phyloP scores from a whole-genome alignment of 257 asterid genomes.

The Scutellaria barbata region DNA sequence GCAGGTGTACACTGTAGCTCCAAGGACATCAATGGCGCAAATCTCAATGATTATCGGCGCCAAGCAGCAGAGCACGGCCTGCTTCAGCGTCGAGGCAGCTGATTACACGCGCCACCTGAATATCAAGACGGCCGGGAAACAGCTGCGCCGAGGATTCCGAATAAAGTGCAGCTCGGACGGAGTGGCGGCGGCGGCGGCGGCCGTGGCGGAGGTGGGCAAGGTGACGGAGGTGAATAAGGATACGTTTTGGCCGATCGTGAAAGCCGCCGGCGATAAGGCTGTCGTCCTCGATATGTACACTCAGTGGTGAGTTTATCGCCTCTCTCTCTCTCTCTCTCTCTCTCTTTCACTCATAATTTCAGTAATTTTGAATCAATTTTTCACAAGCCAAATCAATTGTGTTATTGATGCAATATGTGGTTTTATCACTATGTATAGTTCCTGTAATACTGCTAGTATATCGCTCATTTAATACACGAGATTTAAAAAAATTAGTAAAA shows the following conservation, averaged over 20 bases:
- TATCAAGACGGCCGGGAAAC: constrained; percentile 34
- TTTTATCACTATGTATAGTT: too few relatives aligned
- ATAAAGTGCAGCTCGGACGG: constrained; percentile 56
- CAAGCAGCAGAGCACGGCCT: constrained; percentile 48
- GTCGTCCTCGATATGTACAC: constrained; percentile 87
- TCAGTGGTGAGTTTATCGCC: constrained; percentile 55
- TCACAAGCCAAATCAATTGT: too few relatives aligned
- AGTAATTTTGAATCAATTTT: too few relatives aligned
- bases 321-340: too few relatives aligned
- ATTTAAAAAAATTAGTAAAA: too few relatives aligned
- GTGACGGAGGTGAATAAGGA: constrained; percentile 74
- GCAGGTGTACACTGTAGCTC: constrained; percentile 52
- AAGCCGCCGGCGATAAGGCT: constrained; percentile 66
- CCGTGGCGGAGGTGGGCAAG: constrained; percentile 52
- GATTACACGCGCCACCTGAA: constrained; percentile 42
- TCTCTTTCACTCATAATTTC: too few relatives aligned
- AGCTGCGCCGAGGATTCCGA: constrained; percentile 41
- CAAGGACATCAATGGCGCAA: constrained; percentile 50
- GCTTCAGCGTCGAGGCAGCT: constrained; percentile 41
- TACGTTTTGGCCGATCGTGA: constrained; percentile 79
- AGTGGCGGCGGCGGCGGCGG: constrained; percentile 33
- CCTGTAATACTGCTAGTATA: too few relatives aligned
- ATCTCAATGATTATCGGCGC: constrained; percentile 32
- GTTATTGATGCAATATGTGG: too few relatives aligned
- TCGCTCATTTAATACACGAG: too few relatives aligned